These are phyloP conservation scores for Penicillium sp. DNA, from an alignment of 2,329 filamentous ascomycete genomes.

Conservation along the genomic window DNA sequence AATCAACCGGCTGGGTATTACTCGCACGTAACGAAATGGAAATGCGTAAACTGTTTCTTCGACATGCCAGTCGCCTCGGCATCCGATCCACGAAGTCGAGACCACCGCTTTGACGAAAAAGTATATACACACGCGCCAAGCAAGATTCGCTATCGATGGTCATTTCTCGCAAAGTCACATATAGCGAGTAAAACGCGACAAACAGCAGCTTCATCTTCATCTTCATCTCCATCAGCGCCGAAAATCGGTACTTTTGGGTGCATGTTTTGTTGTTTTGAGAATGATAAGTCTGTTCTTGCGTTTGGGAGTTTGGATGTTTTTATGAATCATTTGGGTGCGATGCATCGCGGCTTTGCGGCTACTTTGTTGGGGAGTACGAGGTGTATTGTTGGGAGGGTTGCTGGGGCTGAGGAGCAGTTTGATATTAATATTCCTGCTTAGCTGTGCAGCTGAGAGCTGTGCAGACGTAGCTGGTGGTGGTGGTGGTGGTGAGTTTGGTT, in stretches of 20 bases:
- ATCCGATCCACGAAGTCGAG: not conserved
- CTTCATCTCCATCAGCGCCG: too few relatives aligned
- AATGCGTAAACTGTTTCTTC: conserved; percentile 50
- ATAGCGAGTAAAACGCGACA: conserved; percentile 37
- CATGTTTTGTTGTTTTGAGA: conserved; percentile 51
- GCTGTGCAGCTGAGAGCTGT: too few relatives aligned
- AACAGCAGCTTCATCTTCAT: too few relatives aligned
- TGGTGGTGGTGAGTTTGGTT: too few relatives aligned
- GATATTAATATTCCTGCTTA: conserved; percentile 53
- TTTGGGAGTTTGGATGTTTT: conserved; percentile 48
- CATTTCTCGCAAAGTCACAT: conserved; percentile 54
- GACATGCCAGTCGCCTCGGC: conserved; percentile 37
- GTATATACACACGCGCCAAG: conserved; percentile 31
- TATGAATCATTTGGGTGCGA: conserved; percentile 48
- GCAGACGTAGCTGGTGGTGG: too few relatives aligned
- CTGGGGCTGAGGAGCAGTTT: conserved; percentile 47
- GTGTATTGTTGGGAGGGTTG: conserved; percentile 48
- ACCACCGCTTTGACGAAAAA: conserved; percentile 32
- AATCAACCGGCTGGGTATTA: conserved; percentile 24
- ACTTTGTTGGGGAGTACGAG: conserved; percentile 41
- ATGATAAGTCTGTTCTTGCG: conserved; percentile 36
- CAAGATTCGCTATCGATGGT: conserved; percentile 51
- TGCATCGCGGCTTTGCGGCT: conserved; percentile 39
- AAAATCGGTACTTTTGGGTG: conserved; percentile 44
- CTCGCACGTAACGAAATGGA: conserved; percentile 39